Evolutionary conservation across 306 rosid species (phyloP).

Genomic region (Arachis stenosperma): DNA sequence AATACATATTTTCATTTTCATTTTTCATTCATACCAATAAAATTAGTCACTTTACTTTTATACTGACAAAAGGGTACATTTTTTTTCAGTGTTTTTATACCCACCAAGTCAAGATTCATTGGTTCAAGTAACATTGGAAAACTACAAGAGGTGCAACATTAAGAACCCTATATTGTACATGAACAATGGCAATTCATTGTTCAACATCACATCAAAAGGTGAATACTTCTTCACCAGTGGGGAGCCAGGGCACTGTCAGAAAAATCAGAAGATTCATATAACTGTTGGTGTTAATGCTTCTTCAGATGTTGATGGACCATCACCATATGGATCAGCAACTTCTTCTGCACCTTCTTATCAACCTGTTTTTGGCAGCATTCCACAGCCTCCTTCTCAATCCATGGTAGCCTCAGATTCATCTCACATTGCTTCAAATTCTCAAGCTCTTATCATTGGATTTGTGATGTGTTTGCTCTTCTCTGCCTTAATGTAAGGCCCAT

Average conservation of each 20-base stretch:
- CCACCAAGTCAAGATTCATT: conserved; percentile 97
- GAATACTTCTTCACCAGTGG: conserved; percentile 84
- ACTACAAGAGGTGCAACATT: conserved; percentile 70
- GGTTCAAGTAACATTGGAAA: conserved; percentile 71
- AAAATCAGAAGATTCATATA: conserved; percentile 74
- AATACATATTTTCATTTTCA: too few species aligned
- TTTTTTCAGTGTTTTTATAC: conserved; percentile 73
- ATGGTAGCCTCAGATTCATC: conserved; percentile 37
- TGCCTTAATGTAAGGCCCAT: conserved; percentile 38
- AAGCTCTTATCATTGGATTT: conserved; percentile 45
- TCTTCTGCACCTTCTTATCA: conserved; percentile 78
- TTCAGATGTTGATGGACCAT: conserved; percentile 35
- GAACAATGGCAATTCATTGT: conserved; percentile 86
- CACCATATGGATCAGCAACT: conserved; percentile 52
- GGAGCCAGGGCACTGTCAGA: conserved; percentile 65
- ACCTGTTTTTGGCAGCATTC: conserved; percentile 77
- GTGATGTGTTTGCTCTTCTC: conserved; percentile 28
- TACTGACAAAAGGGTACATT: background rate
- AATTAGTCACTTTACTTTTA: background rate
- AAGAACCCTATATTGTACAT: conserved; percentile 76
- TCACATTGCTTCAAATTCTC: conserved; percentile 30
- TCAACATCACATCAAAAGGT: conserved; percentile 71
- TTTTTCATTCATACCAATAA: too few species aligned
- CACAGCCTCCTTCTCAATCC: conserved; percentile 48
- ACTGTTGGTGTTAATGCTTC: conserved; percentile 42